Conservation (phyloP, 1,284 basidiomycete species). For the Trichosporon sp. region DNA sequence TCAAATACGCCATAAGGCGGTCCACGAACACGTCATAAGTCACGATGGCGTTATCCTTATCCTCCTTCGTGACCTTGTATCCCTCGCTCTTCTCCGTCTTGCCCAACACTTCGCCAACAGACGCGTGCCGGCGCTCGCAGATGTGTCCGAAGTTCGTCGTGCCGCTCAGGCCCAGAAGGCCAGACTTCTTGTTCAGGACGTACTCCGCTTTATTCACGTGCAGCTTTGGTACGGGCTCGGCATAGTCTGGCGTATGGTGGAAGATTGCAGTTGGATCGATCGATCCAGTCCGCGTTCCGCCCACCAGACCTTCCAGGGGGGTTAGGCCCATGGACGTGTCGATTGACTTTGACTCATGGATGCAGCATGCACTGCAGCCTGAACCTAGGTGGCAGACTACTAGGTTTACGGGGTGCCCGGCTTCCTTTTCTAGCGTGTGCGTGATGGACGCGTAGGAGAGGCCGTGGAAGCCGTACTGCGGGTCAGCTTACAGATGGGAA, state of each 20-base stretch:
- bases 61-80: slow-evolving; percentile 27
- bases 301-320: slow-evolving; percentile 59
- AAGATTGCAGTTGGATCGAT: slow-evolving; percentile 81
- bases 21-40: slow-evolving; percentile 72
- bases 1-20: slow-evolving; percentile 63
- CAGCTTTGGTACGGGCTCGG: slow-evolving; percentile 54
- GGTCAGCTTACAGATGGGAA: slow-evolving; percentile 2
- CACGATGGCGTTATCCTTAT: slow-evolving; percentile 47
- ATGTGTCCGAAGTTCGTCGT: slow-evolving; percentile 70
- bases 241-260: slow-evolving; percentile 66
- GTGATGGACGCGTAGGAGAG: slow-evolving; percentile 47
- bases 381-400: slow-evolving; percentile 79
- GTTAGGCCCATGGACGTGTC: slow-evolving; percentile 58
- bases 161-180: slow-evolving; percentile 62
- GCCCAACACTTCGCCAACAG: background rate
- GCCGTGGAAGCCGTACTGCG: slow-evolving; percentile 75
- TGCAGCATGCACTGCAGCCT: slow-evolving; percentile 64
- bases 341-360: slow-evolving; percentile 63
- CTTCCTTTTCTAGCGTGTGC: slow-evolving; percentile 51
- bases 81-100: slow-evolving; percentile 3
- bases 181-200: slow-evolving; percentile 69
- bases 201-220: slow-evolving; percentile 66
- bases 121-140: slow-evolving; percentile 14
- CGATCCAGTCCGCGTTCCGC: slow-evolving; percentile 74
- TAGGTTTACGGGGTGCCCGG: slow-evolving; percentile 55